Percentiles rank a stretch among this genome's conserved stretches.
phyloP scores from a whole-genome alignment of 805 yeast species.

The Kodamaea restingae region DNA sequence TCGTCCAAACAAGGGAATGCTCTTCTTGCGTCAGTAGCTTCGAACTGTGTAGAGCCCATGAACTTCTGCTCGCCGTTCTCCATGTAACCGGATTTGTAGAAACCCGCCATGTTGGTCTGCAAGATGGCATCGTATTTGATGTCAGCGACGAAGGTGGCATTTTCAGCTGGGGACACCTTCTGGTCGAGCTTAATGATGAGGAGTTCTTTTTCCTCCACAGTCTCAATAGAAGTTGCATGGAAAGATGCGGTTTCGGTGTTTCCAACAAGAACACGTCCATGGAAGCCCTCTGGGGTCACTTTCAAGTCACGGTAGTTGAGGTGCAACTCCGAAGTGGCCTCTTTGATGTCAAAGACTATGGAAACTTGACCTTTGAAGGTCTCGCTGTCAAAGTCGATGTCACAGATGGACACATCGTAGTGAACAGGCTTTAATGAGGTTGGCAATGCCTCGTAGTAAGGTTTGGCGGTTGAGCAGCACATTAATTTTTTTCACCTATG shows the following conservation, averaged over 20 bases:
- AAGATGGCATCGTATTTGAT: conserved; percentile 41
- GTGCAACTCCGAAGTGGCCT: conserved; percentile 41
- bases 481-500: no score
- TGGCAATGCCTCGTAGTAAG: conserved; percentile 30
- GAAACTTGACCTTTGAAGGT: conserved; percentile 45
- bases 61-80: conserved; percentile 34
- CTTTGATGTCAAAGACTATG: conserved; percentile 44
- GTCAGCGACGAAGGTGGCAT: conserved; percentile 19
- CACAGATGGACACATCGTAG: conserved; percentile 59
- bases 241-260: conserved; percentile 19
- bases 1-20: conserved; percentile 59
- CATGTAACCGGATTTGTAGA: conserved; percentile 45
- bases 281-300: conserved; percentile 18
- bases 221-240: conserved; percentile 19
- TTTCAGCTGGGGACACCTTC: conserved; percentile 16
- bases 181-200: conserved; percentile 54
- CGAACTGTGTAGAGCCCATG: conserved; percentile 53
- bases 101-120: conserved; percentile 55
- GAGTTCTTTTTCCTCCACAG: conserved; percentile 56
- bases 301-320: conserved; percentile 47
- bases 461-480: no score
- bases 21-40: conserved; percentile 56
- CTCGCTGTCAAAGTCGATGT: conserved; percentile 51
- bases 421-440: conserved; percentile 65
- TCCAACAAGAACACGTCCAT: conserved; percentile 19